Evolutionary conservation across 768 basidiomycete species (phyloP), one percentile per base, ranked within the genome.

Genomic region (Tephrocybe sp.): DNA sequence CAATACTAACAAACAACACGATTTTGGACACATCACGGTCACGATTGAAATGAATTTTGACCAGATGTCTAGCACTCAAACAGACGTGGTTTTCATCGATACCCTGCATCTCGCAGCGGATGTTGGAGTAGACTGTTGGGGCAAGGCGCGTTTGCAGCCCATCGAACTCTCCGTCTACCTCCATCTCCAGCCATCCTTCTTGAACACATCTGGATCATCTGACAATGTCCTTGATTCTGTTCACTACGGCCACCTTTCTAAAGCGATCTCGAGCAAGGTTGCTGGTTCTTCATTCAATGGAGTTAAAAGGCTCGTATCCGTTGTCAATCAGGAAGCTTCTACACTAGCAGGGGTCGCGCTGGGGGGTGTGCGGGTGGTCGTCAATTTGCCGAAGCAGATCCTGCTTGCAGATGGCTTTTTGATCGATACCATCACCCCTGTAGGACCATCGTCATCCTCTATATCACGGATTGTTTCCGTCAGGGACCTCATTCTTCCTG

Each of bases 161-260:
- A 69, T 85, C 49, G 61, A 73, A 12, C 62, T 86, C 58, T 73
- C 73, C 9, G 61, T 88, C 25, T 72, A 75, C 52, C 71, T 82
- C 4, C 72, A 80, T 49, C 69, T 83, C 2, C 40, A 61, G 17
- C 63, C 68, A 0, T 59, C 66, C 2, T 76, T 73, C 54, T 72
- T 89, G 50, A 55, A 73, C 10, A 44, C 58, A 0, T 73, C 83
- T 0, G 83, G 76, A 0, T 45, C 57, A 21, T 70, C 75, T 0
- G 84, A 86, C 64, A 63, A 81, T 55, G 78, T 87, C 14, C 51
- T 63, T 0, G 74, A 84, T 51, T 81, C 83, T 0, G 67, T 90
- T 5, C 80, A 89, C 64, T 89, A 90, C 60, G 83, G 84, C 3
- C 72, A 78, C 23, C 74, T 89, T 24, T 69, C 77, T 20, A 85